Evolutionary conservation across 176 grass and related monocot species (phyloP).

Genomic region (Panicum miliaceum): DNA sequence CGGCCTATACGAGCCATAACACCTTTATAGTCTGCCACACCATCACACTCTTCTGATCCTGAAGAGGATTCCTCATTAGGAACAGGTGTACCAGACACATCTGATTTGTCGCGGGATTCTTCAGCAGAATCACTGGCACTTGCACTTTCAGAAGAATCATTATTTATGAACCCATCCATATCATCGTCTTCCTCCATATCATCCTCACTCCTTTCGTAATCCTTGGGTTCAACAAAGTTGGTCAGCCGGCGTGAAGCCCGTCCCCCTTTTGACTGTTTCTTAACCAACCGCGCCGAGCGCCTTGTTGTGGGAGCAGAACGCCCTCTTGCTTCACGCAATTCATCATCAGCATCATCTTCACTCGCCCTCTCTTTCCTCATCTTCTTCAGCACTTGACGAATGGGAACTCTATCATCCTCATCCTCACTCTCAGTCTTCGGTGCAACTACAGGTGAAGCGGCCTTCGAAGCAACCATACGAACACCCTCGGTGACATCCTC

Average conservation of each 20-base stretch:
- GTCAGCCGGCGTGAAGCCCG: background rate
- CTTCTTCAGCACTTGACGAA: conserved; percentile 42
- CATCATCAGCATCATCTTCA: background rate
- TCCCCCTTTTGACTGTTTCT: conserved; percentile 29
- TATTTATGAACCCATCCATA: conserved; percentile 62
- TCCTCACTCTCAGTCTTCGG: conserved; percentile 32
- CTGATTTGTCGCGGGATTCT: background rate
- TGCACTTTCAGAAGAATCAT: conserved; percentile 44
- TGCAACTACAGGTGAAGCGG: background rate
- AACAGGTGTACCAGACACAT: background rate
- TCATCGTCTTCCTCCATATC: conserved; percentile 52
- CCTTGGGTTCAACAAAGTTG: conserved; percentile 49
- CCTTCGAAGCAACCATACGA: conserved; percentile 23
- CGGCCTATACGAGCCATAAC: conserved; percentile 52
- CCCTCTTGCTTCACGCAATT: background rate
- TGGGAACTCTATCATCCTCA: conserved; percentile 46
- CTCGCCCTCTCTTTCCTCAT: conserved; percentile 1
- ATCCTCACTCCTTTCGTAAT: conserved; percentile 49
- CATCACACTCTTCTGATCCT: conserved; percentile 36
- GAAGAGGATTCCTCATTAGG: conserved; percentile 17
- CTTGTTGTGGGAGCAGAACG: conserved; percentile 34
- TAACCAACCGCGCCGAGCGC: conserved; percentile 37
- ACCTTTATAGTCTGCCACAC: conserved; percentile 43
- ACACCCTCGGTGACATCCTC: conserved; percentile 14
- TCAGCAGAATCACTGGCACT: conserved; percentile 27